These are phyloP conservation scores for Malus hybrid DNA, from an alignment of 331 rosid genomes.

Conservation along the genomic window DNA sequence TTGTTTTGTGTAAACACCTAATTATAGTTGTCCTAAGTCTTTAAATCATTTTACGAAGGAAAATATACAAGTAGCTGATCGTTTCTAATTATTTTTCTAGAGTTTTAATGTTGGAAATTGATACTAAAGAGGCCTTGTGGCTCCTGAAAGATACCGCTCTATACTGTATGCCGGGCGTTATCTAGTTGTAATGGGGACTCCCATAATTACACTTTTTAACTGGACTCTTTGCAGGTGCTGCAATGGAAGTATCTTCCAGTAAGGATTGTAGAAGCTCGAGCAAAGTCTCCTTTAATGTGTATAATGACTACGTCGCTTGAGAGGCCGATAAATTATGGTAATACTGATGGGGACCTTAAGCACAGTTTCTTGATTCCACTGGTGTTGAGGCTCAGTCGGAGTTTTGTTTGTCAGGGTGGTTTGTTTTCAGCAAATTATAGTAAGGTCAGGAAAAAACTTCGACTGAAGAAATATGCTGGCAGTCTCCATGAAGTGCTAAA, in stretches of 20 bases:
- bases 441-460: neutral
- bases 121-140: neutral
- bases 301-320: constrained; percentile 9
- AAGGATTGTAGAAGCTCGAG: constrained; percentile 21
- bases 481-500: constrained; percentile 23
- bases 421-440: constrained; percentile 32
- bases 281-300: constrained; percentile 12
- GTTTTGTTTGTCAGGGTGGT: constrained; percentile 16
- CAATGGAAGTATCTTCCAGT: constrained; percentile 26
- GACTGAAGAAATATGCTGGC: constrained; percentile 20
- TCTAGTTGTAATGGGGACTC: neutral
- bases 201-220: neutral
- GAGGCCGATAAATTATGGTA: constrained; percentile 3
- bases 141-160: neutral
- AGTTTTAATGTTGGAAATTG: neutral
- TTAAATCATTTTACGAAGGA: neutral
- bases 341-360: constrained; percentile 8
- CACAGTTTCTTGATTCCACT: constrained; percentile 25
- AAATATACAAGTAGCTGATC: neutral
- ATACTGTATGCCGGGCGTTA: neutral
- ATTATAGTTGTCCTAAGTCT: too few species aligned
- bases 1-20: neutral
- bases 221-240: constrained; percentile 36
- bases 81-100: neutral
- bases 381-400: constrained; percentile 18